phyloP scores from a whole-genome alignment of 148 eudicot species.

The Persicaria maculosa region DNA sequence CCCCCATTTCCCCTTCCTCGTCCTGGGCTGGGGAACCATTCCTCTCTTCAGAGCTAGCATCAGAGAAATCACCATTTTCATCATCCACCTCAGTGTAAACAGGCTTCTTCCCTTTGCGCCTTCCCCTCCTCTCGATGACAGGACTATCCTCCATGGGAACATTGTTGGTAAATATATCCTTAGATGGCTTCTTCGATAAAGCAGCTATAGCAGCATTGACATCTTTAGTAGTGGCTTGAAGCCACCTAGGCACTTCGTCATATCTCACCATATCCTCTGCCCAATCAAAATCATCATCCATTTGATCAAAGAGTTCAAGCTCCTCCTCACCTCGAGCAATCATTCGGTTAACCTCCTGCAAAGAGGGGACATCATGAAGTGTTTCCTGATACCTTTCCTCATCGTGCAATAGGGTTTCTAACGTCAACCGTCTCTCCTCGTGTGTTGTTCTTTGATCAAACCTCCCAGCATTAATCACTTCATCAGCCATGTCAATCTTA shows the following conservation, averaged over 20 bases:
- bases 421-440: conserved; percentile 89
- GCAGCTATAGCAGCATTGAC: conserved; percentile 58
- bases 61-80: conserved; percentile 64
- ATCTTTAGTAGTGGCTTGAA: conserved; percentile 71
- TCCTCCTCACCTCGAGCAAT: conserved; percentile 97
- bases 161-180: conserved; percentile 39
- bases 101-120: conserved; percentile 75
- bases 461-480: conserved; percentile 97
- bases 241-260: conserved; percentile 92
- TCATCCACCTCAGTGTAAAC: conserved; percentile 60
- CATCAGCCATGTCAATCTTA: conserved; percentile 99
- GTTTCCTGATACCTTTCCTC: conserved; percentile 97
- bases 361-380: conserved; percentile 93
- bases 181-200: conserved; percentile 55
- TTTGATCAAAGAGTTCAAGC: conserved; percentile 91
- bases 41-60: conserved; percentile 79
- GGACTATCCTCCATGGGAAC: conserved; percentile 28
- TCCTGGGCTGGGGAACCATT: conserved; percentile 52
- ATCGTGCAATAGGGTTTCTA: conserved; percentile 91
- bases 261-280: conserved; percentile 81
- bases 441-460: conserved; percentile 99
- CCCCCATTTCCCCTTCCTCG: conserved; percentile 78
- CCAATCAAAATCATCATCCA: conserved; percentile 98
- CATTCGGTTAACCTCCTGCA: conserved; percentile 93
- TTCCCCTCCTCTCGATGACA: conserved; percentile 65